Evolutionary conservation across 495 filamentous ascomycete genomes (phyloP).

Genomic region (Daldinia loculata): DNA sequence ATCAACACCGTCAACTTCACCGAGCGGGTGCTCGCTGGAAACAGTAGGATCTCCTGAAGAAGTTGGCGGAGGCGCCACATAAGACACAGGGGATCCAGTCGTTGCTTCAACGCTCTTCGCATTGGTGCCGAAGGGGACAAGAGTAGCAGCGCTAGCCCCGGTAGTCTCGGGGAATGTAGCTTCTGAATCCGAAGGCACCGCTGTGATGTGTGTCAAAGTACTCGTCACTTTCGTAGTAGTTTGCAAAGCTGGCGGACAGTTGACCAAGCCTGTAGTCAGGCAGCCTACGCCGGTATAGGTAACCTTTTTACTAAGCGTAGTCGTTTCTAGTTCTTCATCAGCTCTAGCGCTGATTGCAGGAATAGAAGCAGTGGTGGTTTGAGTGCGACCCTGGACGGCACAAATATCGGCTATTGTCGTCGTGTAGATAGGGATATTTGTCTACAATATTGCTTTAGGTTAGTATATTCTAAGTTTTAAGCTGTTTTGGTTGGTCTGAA

Average conservation of each 20-base stretch:
- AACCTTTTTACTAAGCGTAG: slow-evolving; percentile 47
- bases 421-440: slow-evolving; percentile 61
- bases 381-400: slow-evolving; percentile 41
- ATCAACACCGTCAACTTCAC: slow-evolving; percentile 40
- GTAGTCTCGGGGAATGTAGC: slow-evolving; percentile 52
- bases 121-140: slow-evolving; percentile 52
- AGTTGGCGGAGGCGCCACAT: slow-evolving; percentile 41
- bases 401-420: slow-evolving; percentile 60
- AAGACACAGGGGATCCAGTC: slow-evolving; percentile 48
- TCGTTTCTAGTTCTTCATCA: slow-evolving; percentile 45
- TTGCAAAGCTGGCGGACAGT: slow-evolving; percentile 59
- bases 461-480: not conserved
- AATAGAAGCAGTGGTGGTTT: slow-evolving; percentile 39
- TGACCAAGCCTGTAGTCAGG: slow-evolving; percentile 49
- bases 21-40: slow-evolving; percentile 20
- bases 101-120: slow-evolving; percentile 48
- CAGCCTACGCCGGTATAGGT: slow-evolving; percentile 53
- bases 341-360: slow-evolving; percentile 43
- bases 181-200: slow-evolving; percentile 49
- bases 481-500: not conserved
- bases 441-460: slow-evolving; percentile 27
- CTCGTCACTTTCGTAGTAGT: slow-evolving; percentile 48
- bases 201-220: slow-evolving; percentile 46
- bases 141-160: slow-evolving; percentile 39
- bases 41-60: not conserved